Evolutionary conservation across 768 basidiomycete species (phyloP).

Genomic region (Mycena vulgaris): DNA sequence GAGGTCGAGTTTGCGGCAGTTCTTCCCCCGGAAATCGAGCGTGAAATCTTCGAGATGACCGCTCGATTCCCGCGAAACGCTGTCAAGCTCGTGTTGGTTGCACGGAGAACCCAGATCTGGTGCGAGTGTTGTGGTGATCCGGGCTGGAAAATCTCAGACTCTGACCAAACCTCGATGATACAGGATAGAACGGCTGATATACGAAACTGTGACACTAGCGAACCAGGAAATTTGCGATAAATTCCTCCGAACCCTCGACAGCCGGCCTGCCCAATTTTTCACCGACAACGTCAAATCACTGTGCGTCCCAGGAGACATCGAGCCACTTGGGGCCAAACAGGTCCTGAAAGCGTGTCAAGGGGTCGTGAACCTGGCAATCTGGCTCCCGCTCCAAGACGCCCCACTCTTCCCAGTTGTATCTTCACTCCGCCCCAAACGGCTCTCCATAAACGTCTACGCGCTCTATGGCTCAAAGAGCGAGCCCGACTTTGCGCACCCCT

Average conservation of each 20-base stretch:
- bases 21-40: conserved; percentile 45
- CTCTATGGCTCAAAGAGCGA: conserved; percentile 36
- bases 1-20: neutral
- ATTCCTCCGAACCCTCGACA: conserved; percentile 40
- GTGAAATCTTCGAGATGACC: conserved; percentile 45
- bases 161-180: neutral
- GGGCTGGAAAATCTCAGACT: neutral
- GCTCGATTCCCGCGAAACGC: conserved; percentile 39
- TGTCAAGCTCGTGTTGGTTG: conserved; percentile 38
- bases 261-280: conserved; percentile 41
- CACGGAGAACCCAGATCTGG: conserved; percentile 44
- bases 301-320: conserved; percentile 45
- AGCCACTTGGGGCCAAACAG: conserved; percentile 31
- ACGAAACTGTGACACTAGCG: conserved; percentile 43
- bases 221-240: conserved; percentile 30
- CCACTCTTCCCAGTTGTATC: conserved; percentile 39
- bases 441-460: conserved; percentile 44
- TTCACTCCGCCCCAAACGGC: conserved; percentile 38
- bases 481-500: conserved; percentile 42
- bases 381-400: conserved; percentile 36
- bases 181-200: conserved; percentile 46
- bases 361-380: conserved; percentile 44
- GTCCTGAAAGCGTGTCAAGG: conserved; percentile 45
- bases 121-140: conserved; percentile 17
- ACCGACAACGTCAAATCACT: conserved; percentile 44